These are phyloP conservation scores for Auxenochlorella protothecoides DNA, from an alignment of 139 green algal species.

Conservation along the genomic window DNA sequence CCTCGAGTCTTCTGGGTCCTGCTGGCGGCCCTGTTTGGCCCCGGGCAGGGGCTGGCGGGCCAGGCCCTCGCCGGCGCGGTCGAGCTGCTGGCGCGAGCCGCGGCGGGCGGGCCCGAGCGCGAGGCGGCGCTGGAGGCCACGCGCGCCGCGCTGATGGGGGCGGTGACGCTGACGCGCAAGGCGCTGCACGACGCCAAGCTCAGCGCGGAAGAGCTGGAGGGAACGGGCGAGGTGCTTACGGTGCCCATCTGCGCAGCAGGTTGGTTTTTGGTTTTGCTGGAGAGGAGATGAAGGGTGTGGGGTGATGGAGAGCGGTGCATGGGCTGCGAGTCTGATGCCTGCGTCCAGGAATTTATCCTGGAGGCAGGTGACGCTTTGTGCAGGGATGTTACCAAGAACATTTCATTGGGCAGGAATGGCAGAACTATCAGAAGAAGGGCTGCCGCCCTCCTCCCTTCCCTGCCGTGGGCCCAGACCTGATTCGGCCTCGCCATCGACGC, in stretches of 20 bases:
- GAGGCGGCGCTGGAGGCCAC: slow-evolving; percentile 15
- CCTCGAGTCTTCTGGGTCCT: slow-evolving; percentile 27
- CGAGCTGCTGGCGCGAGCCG: slow-evolving; percentile 5
- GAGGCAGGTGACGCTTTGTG: too few species aligned
- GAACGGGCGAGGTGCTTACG: slow-evolving; percentile 3
- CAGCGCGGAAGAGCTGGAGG: slow-evolving; percentile 2
- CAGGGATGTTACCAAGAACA: too few species aligned
- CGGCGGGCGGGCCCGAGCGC: neutral
- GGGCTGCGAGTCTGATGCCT: neutral
- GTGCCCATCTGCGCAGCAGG: slow-evolving; percentile 22
- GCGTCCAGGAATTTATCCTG: too few species aligned
- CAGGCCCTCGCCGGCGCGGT: slow-evolving; percentile 18
- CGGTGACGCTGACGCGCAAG: slow-evolving; percentile 16
- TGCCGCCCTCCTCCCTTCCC: too few species aligned
- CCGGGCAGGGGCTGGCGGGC: slow-evolving; percentile 9
- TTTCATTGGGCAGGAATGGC: too few species aligned
- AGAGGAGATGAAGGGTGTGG: neutral
- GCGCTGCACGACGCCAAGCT: slow-evolving; percentile 12
- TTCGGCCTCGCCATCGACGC: neutral
- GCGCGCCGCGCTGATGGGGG: slow-evolving; percentile 10
- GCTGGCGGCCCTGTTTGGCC: slow-evolving; percentile 18
- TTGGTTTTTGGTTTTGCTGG: neutral
- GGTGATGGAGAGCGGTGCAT: too few species aligned
- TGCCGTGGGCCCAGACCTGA: too few species aligned
- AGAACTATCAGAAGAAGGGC: too few species aligned